Percentiles rank a stretch among this genome's conserved stretches.
phyloP scores from a whole-genome alignment of 2,329 filamentous ascomycete species.

The Geosmithia morbida region DNA sequence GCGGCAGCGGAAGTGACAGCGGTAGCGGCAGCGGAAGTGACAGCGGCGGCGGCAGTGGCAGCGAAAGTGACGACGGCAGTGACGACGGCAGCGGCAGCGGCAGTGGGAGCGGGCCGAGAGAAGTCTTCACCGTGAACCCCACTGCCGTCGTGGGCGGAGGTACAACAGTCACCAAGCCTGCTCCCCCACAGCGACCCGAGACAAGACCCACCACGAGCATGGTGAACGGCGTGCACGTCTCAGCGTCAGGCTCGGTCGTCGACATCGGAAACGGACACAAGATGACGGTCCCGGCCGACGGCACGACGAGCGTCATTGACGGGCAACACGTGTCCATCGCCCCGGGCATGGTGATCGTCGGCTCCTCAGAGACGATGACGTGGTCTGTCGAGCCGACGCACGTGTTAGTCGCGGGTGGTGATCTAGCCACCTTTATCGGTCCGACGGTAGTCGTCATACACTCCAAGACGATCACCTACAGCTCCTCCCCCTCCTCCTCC shows the following conservation, averaged over 20 bases:
- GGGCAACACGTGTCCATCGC: slow-evolving; percentile 18
- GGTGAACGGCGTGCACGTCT: slow-evolving; percentile 23
- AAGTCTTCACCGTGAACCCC: slow-evolving; percentile 30
- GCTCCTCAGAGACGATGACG: slow-evolving; percentile 1
- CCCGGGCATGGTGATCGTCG: slow-evolving; percentile 14
- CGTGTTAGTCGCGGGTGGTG: slow-evolving; percentile 30
- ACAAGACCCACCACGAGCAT: slow-evolving; percentile 20
- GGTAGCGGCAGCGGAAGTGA: too few relatives aligned
- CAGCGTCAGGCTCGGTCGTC: slow-evolving; percentile 23
- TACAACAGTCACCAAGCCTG: slow-evolving; percentile 25
- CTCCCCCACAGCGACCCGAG: slow-evolving; percentile 7
- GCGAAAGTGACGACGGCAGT: too few relatives aligned
- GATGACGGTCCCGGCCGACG: slow-evolving; percentile 22
- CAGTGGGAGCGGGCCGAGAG: too few relatives aligned
- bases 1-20: too few relatives aligned
- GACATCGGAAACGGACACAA: slow-evolving; percentile 23
- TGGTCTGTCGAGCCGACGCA: slow-evolving; percentile 15
- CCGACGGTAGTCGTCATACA: slow-evolving; percentile 23
- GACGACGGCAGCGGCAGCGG: too few relatives aligned
- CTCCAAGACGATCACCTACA: slow-evolving; percentile 30
- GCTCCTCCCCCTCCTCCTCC: slow-evolving; percentile 6
- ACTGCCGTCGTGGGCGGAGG: slow-evolving; percentile 28
- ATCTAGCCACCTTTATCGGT: slow-evolving; percentile 29
- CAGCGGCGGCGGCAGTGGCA: too few relatives aligned
- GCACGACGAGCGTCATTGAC: slow-evolving; percentile 18